These are phyloP conservation scores for Calonectria pteridis DNA, from an alignment of 2,329 filamentous ascomycete genomes.

Conservation along the genomic window DNA sequence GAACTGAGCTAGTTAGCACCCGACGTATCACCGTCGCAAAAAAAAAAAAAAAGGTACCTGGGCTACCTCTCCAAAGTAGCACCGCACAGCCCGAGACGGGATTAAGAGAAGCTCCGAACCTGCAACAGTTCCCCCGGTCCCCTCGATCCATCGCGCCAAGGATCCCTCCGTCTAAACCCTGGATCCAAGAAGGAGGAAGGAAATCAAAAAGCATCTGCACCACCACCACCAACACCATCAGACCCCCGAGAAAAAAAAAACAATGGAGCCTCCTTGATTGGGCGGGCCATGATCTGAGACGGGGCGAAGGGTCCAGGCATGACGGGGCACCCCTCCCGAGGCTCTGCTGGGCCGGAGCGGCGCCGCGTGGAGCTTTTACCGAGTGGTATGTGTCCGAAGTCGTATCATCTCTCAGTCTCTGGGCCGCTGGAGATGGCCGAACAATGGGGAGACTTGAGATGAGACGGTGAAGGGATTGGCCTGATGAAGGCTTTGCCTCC, in stretches of 20 bases:
- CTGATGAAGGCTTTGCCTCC: conserved; percentile 9
- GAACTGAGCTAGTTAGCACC: background rate
- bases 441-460: conserved; percentile 23
- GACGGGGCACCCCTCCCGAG: conserved; percentile 21
- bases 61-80: background rate
- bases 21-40: background rate
- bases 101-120: conserved; percentile 8
- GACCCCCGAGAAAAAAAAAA: background rate
- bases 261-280: conserved; percentile 15
- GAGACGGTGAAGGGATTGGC: conserved; percentile 26
- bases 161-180: background rate
- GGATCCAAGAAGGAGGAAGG: background rate
- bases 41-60: background rate
- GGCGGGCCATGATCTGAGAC: conserved; percentile 14
- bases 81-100: conserved; percentile 15
- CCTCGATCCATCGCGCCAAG: conserved; percentile 6
- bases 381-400: conserved; percentile 26
- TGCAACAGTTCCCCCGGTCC: background rate
- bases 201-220: background rate
- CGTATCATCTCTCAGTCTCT: conserved; percentile 23
- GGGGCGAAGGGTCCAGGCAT: conserved; percentile 22
- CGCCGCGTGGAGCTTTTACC: conserved; percentile 23
- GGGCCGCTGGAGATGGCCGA: conserved; percentile 25
- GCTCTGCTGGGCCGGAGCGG: conserved; percentile 26
- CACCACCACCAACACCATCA: background rate